These are phyloP conservation scores for Geosmithia flava DNA, from an alignment of 2,329 filamentous ascomycete genomes.

Conservation along the genomic window DNA sequence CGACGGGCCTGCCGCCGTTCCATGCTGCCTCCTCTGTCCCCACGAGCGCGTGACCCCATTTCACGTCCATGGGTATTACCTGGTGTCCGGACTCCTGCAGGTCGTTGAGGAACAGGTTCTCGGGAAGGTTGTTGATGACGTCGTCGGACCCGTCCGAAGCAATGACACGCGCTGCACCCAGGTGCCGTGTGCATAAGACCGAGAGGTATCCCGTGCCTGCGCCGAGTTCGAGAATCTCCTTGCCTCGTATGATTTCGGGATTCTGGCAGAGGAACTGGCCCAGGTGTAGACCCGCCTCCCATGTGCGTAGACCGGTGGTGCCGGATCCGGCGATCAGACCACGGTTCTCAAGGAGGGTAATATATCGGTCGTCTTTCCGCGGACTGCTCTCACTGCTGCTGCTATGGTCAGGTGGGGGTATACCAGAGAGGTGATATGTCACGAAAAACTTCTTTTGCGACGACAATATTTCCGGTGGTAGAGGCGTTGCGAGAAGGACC, in stretches of 20 bases:
- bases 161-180: constrained; percentile 46
- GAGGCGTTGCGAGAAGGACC: constrained; percentile 47
- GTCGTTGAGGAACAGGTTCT: constrained; percentile 57
- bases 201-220: constrained; percentile 67
- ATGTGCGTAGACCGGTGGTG: constrained; percentile 67
- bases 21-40: constrained; percentile 43
- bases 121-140: constrained; percentile 54
- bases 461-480: constrained; percentile 51
- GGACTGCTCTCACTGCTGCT: background rate
- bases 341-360: constrained; percentile 59
- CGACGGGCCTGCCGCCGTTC: constrained; percentile 33
- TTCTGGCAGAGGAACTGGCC: constrained; percentile 52
- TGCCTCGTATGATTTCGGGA: constrained; percentile 31
- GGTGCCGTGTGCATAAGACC: constrained; percentile 57
- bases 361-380: constrained; percentile 7
- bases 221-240: constrained; percentile 58
- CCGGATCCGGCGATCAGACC: constrained; percentile 57
- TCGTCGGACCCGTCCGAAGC: constrained; percentile 66
- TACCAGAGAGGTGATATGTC: constrained; percentile 46
- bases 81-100: constrained; percentile 32
- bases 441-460: constrained; percentile 65
- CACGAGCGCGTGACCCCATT: constrained; percentile 51
- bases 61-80: constrained; percentile 41
- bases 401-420: constrained; percentile 10
- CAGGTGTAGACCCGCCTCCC: constrained; percentile 68